Base-by-base conservation (phyloP, 129 eudicot genomes). In the Gnaphalium uliginosum region DNA sequence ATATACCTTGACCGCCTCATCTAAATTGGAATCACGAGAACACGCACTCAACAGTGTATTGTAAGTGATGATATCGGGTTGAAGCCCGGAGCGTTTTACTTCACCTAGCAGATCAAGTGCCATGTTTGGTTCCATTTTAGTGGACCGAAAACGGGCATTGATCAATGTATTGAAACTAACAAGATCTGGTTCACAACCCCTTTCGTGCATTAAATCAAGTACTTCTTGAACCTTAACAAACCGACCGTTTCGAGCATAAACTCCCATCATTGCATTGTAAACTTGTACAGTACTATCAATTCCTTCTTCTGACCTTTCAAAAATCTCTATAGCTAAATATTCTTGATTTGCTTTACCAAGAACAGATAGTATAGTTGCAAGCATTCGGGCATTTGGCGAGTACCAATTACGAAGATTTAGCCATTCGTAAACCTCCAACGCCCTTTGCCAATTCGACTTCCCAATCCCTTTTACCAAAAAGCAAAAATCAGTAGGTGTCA, bases 261-360 rank as follows among this genome's bases (percentile, higher is more conserved):
- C 99, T 32, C 99, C 99, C 99, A 95, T 91, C 97, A 95, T 91
- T 10, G 99, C 92, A 76, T 95, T 95, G 70, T 89, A 91, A 8
- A 95, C 99, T 64, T 95, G 96, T 7, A 95, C 92, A 10, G 95
- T 83, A 79, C 87, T 72, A 11, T 87, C 90, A 37, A 72, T 84
- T 46, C 76, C 80, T 56, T 80, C 67, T 81, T 91, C 97, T 15
- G 92, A 90, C 81, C 97, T 72, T 9, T 69, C 76, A 24, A 89
- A 95, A n/a, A 91, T 89, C 86, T 95, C 99, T 63, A 82, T 86
- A 18, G 99, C 99, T 66, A 95, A 78, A 0, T 84, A 75, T 74
- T 95, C 97, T 72, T 91, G 99, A 75, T 91, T 95, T 18, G 97
- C 96, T 81, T 95, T 95, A 5, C 99, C 99, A 73, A 95, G 97